phyloP scores from a whole-genome alignment of 176 grass and related monocot genomes.

The Triticum turgidum region DNA sequence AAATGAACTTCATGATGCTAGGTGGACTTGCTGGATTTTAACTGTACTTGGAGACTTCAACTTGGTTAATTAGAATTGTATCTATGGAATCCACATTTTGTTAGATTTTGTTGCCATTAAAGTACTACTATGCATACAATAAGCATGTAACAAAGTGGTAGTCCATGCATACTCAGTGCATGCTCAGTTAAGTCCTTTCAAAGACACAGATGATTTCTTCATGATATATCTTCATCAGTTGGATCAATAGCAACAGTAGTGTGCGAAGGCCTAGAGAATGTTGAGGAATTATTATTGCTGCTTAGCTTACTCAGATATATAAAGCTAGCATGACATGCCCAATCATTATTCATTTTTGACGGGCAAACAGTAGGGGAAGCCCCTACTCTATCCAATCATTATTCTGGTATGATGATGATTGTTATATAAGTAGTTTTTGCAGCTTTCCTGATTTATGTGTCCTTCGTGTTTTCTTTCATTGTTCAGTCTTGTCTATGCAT shows the following conservation, averaged over 20 bases:
- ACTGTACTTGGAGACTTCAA: not conserved
- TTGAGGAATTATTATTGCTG: not conserved
- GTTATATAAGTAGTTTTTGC: not conserved
- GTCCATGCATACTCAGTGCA: not conserved
- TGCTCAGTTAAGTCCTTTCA: not conserved
- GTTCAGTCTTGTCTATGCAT: not conserved
- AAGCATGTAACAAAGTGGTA: not conserved
- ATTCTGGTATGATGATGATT: not conserved
- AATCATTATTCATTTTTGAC: not conserved
- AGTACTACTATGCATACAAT: not conserved
- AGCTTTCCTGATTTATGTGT: not conserved
- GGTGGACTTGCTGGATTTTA: not conserved
- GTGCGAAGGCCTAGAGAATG: not conserved
- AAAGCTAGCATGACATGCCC: not conserved
- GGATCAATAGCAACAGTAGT: not conserved
- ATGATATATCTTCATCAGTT: not conserved
- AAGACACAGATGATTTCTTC: not conserved
- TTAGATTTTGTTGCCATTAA: slow-evolving; percentile 20
- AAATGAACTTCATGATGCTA: not conserved
- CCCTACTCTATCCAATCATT: not conserved
- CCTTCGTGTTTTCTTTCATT: not conserved
- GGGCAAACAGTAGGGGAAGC: too few relatives aligned
- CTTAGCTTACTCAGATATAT: slow-evolving; percentile 8
- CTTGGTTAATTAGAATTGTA: slow-evolving; percentile 1
- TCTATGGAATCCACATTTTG: not conserved